A percentile compares a stretch with the other conserved stretches of the same genome.
phyloP scores from a whole-genome alignment of 2,329 filamentous ascomycete species.

The Colletotrichum graminicola region DNA sequence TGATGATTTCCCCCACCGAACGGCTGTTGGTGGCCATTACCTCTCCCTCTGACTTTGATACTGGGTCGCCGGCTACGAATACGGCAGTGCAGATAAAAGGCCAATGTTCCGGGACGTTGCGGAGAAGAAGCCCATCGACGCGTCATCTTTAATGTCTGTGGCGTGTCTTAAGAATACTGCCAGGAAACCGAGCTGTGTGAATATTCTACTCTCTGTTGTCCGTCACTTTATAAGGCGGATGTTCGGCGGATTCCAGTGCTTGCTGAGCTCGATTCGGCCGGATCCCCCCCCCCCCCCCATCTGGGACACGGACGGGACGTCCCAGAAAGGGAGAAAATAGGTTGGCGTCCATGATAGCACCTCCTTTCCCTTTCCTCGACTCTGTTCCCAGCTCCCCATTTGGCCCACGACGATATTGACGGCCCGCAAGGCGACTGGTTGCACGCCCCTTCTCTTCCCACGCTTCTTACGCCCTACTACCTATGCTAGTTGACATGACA shows the following conservation, averaged over 20 bases:
- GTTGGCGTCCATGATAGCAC: not conserved
- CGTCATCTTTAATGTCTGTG: slow-evolving; percentile 18
- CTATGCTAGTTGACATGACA: not conserved
- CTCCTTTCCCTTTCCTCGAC: slow-evolving; percentile 11
- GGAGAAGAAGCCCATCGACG: slow-evolving; percentile 4
- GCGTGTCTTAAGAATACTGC: not conserved
- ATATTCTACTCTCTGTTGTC: not conserved
- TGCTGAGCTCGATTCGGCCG: slow-evolving; percentile 33
- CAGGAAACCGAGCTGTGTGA: not conserved
- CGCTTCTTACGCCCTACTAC: not conserved
- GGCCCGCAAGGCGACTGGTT: slow-evolving; percentile 21
- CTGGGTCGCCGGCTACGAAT: slow-evolving; percentile 17
- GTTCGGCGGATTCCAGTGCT: slow-evolving; percentile 18
- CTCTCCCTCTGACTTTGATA: not conserved
- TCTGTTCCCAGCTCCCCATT: not conserved
- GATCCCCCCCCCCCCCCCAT: slow-evolving; percentile 21
- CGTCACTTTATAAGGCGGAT: not conserved
- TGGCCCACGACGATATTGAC: slow-evolving; percentile 15
- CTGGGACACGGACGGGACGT: slow-evolving; percentile 26
- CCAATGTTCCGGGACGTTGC: slow-evolving; percentile 29
- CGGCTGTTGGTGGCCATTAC: slow-evolving; percentile 30
- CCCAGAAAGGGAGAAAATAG: not conserved
- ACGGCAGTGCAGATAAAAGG: slow-evolving; percentile 35
- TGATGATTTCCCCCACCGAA: slow-evolving; percentile 1
- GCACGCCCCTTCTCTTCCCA: not conserved